A percentile compares a stretch with the other conserved stretches of the same genome.
phyloP scores from a whole-genome alignment of 169 alveolate genomes.

The Theileria annulata region DNA sequence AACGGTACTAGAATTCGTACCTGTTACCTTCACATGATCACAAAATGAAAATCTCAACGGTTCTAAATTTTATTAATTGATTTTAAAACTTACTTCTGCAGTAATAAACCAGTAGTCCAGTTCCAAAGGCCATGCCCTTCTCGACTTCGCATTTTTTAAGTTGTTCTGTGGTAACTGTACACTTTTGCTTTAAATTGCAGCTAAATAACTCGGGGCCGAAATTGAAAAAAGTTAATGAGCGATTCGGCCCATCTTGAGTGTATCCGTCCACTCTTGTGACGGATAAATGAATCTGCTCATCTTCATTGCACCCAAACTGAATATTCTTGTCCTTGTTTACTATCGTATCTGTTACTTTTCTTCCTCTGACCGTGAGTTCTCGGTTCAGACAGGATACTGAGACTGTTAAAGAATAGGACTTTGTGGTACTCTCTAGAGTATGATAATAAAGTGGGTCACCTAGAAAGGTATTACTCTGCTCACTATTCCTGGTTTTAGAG shows the following conservation, averaged over 20 bases:
- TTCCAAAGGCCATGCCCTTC: background rate
- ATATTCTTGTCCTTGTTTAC: conserved; percentile 27
- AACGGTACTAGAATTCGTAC: background rate
- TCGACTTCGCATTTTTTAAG: background rate
- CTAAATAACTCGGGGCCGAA: conserved; percentile 9
- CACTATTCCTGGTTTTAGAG: conserved; percentile 16
- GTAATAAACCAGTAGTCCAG: conserved; percentile 17
- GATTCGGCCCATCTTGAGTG: background rate
- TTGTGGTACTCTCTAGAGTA: background rate
- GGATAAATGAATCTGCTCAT: conserved; percentile 52
- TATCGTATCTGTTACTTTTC: conserved; percentile 33
- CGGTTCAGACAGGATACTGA: conserved; percentile 24
- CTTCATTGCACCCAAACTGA: conserved; percentile 52
- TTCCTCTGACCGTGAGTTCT: conserved; percentile 26
- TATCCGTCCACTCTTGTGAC: conserved; percentile 48
- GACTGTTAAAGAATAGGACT: conserved; percentile 23
- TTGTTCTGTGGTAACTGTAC: background rate
- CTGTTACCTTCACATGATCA: conserved; percentile 13
- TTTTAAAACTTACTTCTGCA: conserved; percentile 31
- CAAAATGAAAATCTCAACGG: conserved; percentile 21
- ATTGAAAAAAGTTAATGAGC: background rate
- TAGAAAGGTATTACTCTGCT: conserved; percentile 24
- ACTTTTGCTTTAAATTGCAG: conserved; percentile 16
- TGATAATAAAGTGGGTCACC: conserved; percentile 41
- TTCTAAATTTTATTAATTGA: conserved; percentile 10